These are phyloP conservation scores for Pleurotus ostreatus DNA, from an alignment of 768 basidiomycete species.

Conservation along the genomic window DNA sequence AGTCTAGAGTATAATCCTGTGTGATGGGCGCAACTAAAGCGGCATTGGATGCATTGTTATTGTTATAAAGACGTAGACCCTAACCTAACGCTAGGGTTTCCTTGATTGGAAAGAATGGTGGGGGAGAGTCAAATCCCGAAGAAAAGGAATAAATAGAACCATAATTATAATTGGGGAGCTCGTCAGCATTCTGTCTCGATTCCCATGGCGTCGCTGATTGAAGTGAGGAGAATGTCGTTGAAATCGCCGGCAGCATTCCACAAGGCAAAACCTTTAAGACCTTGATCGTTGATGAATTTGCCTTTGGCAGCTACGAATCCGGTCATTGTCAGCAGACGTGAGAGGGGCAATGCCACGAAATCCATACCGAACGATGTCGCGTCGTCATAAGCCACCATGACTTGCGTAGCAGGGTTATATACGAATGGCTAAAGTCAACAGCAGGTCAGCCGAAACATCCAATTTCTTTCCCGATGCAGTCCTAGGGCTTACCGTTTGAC, in stretches of 20 bases:
- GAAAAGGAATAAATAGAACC: background rate
- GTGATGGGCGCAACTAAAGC: too few species aligned
- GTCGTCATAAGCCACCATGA: conserved; percentile 50
- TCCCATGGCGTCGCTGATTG: conserved; percentile 23
- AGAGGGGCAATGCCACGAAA: background rate
- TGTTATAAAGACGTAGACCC: too few species aligned
- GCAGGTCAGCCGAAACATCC: background rate
- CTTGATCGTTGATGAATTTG: conserved; percentile 45
- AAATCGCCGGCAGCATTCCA: conserved; percentile 73
- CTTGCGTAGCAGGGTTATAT: conserved; percentile 34
- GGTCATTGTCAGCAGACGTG: background rate
- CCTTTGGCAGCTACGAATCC: conserved; percentile 48
- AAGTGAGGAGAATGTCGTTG: conserved; percentile 39
- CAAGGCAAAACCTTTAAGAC: conserved; percentile 61
- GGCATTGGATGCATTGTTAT: too few species aligned
- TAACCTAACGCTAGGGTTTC: too few species aligned
- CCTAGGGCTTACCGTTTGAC: conserved; percentile 55
- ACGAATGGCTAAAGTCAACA: conserved; percentile 34
- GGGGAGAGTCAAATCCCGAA: background rate
- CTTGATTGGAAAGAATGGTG: too few species aligned
- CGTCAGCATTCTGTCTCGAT: conserved; percentile 9
- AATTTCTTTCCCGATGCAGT: background rate
- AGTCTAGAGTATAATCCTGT: too few species aligned
- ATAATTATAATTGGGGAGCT: background rate
- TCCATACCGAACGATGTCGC: conserved; percentile 4